Percentiles rank a stretch among this genome's conserved stretches.
Evolutionary conservation across 345 rosid species (phyloP).

Genomic region (Pistacia atlantica): DNA sequence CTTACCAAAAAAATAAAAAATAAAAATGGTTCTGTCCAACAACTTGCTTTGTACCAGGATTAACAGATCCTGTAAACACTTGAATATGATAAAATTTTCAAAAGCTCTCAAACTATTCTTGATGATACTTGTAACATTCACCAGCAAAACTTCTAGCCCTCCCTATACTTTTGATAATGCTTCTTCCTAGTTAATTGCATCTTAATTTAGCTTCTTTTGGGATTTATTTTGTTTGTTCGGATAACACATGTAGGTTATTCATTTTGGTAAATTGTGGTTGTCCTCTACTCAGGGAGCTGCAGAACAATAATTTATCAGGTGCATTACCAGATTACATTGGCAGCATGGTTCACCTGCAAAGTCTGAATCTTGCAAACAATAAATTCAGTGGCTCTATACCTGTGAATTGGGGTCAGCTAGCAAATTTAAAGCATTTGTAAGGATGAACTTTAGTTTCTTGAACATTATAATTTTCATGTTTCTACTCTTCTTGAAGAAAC

Average conservation of each 20-base stretch:
- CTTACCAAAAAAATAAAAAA: too few relatives aligned
- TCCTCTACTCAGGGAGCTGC: conserved; percentile 63
- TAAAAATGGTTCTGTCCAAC: too few relatives aligned
- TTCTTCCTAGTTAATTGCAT: neutral
- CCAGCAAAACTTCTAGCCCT: too few relatives aligned
- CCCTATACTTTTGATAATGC: too few relatives aligned
- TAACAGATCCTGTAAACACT: too few relatives aligned
- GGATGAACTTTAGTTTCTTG: conserved; percentile 17
- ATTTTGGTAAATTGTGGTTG: conserved; percentile 4
- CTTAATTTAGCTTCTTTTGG: neutral
- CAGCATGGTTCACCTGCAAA: conserved; percentile 54
- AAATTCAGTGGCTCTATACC: conserved; percentile 82
- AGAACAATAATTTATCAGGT: conserved; percentile 75
- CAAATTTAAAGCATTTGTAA: conserved; percentile 73
- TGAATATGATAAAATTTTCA: too few relatives aligned
- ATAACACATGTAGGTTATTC: neutral
- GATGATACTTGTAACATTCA: too few relatives aligned
- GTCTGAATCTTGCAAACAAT: conserved; percentile 75
- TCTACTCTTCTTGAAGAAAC: neutral
- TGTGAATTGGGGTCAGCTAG: conserved; percentile 58
- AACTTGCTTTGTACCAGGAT: too few relatives aligned
- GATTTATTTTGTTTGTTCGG: neutral
- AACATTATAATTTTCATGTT: neutral
- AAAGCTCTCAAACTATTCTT: too few relatives aligned
- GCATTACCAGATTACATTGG: conserved; percentile 70